Evolutionary conservation across 352 stramenopile species (phyloP), one percentile per base, ranked within the genome.

Genomic region (Pythium angustatum): DNA sequence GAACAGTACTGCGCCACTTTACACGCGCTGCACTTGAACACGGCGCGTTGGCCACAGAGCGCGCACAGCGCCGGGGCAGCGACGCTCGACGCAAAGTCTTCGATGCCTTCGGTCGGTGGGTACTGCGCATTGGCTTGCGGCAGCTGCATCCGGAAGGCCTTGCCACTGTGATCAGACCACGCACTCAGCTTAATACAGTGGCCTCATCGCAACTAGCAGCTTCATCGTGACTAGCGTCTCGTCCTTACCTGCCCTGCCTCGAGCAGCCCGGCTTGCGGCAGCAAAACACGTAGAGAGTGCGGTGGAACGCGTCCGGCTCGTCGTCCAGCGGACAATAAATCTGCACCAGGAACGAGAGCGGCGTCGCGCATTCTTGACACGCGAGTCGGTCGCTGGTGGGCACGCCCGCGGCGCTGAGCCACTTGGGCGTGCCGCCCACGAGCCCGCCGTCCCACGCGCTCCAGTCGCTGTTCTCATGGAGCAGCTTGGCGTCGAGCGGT

Each of bases 241-340:
- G n/a, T n/a, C n/a, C 68, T 24, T 51, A 77, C 69, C 69, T 72
- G 66, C 79, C 83, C 45, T 85, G 77, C 15, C 69, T 65, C 21
- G 67, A 60, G 59, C 93, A 98, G 28, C 71, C 68, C 0, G 49
- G 12, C 34, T 77, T 85, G 34, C 90, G 81, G 76, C 93, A 98
- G 38, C 85, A 87, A 66, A 98, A 98, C 12, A 98, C 78, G 75
- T 98, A 98, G 22, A 98, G 63, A 21, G 77, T 94, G 62, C 94
- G 89, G 82, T 98, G 94, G 73, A 98, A 98, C 62, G 92, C 93
- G 63, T 95, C 77, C 22, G 69, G 30, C 15, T 82, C 61, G 22
- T 96, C 84, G 72, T 98, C 92, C 34, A 96, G 73, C 38, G 94
- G 94, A 60, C 90, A 97, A 65, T 98, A 98, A 57, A 98, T 85